Evolutionary conservation across 345 rosid genomes (phyloP).

Genomic region (Acer saccharum): DNA sequence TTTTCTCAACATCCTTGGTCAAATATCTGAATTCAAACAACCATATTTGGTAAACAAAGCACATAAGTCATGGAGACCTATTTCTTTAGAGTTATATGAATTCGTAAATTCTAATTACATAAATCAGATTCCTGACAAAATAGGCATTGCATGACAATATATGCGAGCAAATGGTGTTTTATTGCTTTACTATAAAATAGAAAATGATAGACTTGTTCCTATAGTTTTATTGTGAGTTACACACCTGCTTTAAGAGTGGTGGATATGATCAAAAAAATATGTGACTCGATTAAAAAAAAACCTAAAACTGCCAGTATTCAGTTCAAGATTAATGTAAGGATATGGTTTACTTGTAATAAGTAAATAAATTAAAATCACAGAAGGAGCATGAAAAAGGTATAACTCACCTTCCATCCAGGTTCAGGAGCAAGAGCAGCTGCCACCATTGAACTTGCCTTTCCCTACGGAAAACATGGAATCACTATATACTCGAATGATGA

Average conservation of each 20-base stretch:
- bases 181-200: background rate
- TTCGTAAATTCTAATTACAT: background rate
- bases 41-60: background rate
- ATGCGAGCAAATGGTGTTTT: background rate
- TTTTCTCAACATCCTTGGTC: background rate
- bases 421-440: slow-evolving; percentile 80
- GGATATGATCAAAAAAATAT: too few species aligned
- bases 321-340: background rate
- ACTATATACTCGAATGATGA: slow-evolving; percentile 5
- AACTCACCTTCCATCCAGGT: slow-evolving; percentile 78
- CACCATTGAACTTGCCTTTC: slow-evolving; percentile 96
- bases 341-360: background rate
- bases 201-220: background rate
- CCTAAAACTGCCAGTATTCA: background rate
- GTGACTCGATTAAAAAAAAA: background rate
- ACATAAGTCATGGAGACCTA: background rate
- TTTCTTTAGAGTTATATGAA: background rate
- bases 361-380: slow-evolving; percentile 5
- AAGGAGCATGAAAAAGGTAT: background rate
- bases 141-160: background rate
- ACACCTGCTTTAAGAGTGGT: too few species aligned
- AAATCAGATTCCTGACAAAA: background rate
- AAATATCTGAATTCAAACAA: background rate
- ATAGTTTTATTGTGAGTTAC: background rate
- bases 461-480: slow-evolving; percentile 43